Base-by-base conservation (phyloP, 2,329 filamentous ascomycete genomes). In the Paracoccidioides brasiliensis region DNA sequence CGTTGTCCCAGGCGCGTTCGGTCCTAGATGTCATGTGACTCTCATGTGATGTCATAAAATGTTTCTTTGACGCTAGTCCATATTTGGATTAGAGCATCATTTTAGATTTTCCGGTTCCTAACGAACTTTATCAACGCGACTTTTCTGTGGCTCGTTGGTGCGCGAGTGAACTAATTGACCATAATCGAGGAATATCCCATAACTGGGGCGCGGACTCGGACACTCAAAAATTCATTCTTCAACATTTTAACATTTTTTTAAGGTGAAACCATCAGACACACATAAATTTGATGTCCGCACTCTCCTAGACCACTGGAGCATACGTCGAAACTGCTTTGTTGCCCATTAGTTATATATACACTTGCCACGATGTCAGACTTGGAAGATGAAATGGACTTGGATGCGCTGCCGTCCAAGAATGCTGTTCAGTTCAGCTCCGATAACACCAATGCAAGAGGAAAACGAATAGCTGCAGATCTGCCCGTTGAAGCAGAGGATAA, bases 401-500 rank as follows among this genome's bases (percentile, higher is more conserved):
- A 86, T 72, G 78, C 73, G 54, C 71, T 72, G 35, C 71, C 72
- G 32, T 72, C 74, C 57, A 74, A 77, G 61, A 71, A 72, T 57
- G 68, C 74, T 0, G 75, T 85, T 53, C 72, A 78, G 56, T 96
- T 96, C 72, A 86, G 83, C 55, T 85, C 88, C 32, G 83, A 87
- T 14, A 78, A 74, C 61, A 72, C 79, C 14, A 77, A 73, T 61
- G 72, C 79, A 60, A 95, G 96, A 71, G 90, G 91, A 69, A 97
- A 97, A 74, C 82, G 90, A 64, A 91, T 86, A 64, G 88, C 88
- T 50, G 91, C 91, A 42, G 95, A 98, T 68, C 76, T 98, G 52
- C 93, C 93, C 0, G 83, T 98, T 5, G 90, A 95, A 72, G 90
- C 90, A 52, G 88, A 95, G 70, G 93, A 98, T 69, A 90, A 85